These are phyloP conservation scores for Wickerhamiella sergipiensis DNA, from an alignment of 805 yeast species.

Conservation along the genomic window DNA sequence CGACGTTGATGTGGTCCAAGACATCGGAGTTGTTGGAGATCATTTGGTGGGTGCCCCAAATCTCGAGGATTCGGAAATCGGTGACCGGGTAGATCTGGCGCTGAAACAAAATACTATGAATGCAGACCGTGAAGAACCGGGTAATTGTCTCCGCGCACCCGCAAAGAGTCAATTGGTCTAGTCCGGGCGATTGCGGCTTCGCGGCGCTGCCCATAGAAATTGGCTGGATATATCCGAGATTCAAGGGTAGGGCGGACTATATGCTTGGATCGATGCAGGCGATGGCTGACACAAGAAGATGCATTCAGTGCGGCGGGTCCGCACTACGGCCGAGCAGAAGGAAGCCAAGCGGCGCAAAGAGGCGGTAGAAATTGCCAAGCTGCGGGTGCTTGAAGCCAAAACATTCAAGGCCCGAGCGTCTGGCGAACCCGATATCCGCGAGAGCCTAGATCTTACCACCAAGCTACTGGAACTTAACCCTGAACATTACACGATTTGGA, in stretches of 20 bases:
- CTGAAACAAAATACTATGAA: conserved; percentile 72
- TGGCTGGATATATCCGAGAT: too few relatives aligned
- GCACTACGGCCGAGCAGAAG: conserved; percentile 42
- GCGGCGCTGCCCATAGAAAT: too few relatives aligned
- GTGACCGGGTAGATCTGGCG: conserved; percentile 82
- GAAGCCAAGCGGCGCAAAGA: conserved; percentile 43
- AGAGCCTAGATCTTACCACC: conserved; percentile 41
- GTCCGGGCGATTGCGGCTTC: too few relatives aligned
- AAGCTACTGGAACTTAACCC: conserved; percentile 55
- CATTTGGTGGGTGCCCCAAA: conserved; percentile 66
- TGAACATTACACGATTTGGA: conserved; percentile 84
- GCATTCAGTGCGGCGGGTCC: conserved; percentile 63
- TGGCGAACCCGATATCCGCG: conserved; percentile 22
- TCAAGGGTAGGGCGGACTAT: neutral
- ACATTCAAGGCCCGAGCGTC: conserved; percentile 24
- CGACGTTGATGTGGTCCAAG: conserved; percentile 47
- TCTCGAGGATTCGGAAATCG: conserved; percentile 63
- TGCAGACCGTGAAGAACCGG: conserved; percentile 24
- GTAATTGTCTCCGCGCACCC: conserved; percentile 66
- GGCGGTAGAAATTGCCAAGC: conserved; percentile 42
- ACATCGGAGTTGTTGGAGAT: conserved; percentile 67
- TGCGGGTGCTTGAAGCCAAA: conserved; percentile 32
- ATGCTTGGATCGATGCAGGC: neutral
- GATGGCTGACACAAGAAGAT: conserved; percentile 3
- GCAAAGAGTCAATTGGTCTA: conserved; percentile 43